Percentiles rank a stretch among this genome's conserved stretches.
Evolutionary conservation across 2,329 filamentous ascomycete genomes (phyloP).

Genomic region (Rutstroemia sp.): DNA sequence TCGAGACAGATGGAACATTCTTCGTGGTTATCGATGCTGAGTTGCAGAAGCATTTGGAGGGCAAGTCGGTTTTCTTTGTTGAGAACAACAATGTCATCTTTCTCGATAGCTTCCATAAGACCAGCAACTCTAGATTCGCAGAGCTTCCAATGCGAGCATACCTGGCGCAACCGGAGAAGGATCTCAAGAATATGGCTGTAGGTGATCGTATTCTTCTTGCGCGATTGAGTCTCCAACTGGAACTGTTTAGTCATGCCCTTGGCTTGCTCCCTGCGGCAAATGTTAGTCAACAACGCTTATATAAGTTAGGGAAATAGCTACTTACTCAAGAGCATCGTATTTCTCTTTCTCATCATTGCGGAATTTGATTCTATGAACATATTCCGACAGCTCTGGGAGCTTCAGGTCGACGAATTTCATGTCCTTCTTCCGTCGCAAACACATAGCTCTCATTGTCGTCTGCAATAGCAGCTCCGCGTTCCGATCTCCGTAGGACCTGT

Average conservation of each 20-base stretch:
- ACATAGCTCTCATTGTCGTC: slow-evolving; percentile 71
- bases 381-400: slow-evolving; percentile 70
- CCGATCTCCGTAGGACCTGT: slow-evolving; percentile 41
- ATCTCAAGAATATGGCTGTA: slow-evolving; percentile 76
- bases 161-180: slow-evolving; percentile 73
- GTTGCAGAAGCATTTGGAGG: slow-evolving; percentile 66
- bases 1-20: slow-evolving; percentile 81
- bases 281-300: slow-evolving; percentile 18
- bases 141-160: slow-evolving; percentile 84
- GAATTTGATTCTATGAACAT: slow-evolving; percentile 68
- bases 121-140: slow-evolving; percentile 67
- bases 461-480: slow-evolving; percentile 61
- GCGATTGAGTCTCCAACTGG: slow-evolving; percentile 31
- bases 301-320: slow-evolving; percentile 11
- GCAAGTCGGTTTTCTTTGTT: slow-evolving; percentile 65
- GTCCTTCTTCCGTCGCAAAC: slow-evolving; percentile 74
- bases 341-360: slow-evolving; percentile 65
- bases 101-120: slow-evolving; percentile 63
- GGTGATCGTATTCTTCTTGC: slow-evolving; percentile 36
- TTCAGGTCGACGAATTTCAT: slow-evolving; percentile 83
- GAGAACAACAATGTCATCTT: slow-evolving; percentile 57
- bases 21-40: slow-evolving; percentile 74
- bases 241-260: slow-evolving; percentile 61
- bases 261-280: slow-evolving; percentile 53
- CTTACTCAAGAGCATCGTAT: slow-evolving; percentile 66